Evolutionary conservation across 1,139 yeast species (phyloP), one percentile per base, ranked within the genome.

Genomic region (Ashbya aceris): DNA sequence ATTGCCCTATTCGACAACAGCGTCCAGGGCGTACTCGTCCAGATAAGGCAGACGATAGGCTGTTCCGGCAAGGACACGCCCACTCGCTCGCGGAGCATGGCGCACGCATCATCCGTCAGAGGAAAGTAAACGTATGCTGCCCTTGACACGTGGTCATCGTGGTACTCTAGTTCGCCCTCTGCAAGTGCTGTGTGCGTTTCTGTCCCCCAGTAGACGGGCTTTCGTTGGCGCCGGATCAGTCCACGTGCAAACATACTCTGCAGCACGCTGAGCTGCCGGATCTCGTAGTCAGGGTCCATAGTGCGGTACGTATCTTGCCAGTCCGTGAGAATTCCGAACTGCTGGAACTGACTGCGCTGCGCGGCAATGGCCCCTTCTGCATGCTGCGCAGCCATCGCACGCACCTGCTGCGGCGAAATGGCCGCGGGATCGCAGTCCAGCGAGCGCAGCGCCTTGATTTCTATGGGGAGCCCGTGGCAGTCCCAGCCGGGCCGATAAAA

Each of bases 21-120:
- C 0, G 99, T 93, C 99, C 99, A 91, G 0, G 98, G 97, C 1
- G 98, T 91, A 1, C 96, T 87, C 0, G 99, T 91, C 99, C 99
- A 91, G 43, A 91, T 85, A 47, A 83, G 65, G 56, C 47, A 45
- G 13, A 45, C 40, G 3, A 54, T 41, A 6, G 45, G 43, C 8
- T 13, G 30, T n/a, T 36, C 29, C 17, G 27, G 28, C 42, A 17
- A 5, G 27, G 27, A 29, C 27, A 5, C 43, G 23, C 23, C 37
- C 29, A 29, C 41, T 29, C 34, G 42, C 6, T 40, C 35, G 20
- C 32, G 7, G 9, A 55, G 34, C 8, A 32, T 17, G 2, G 30
- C n/a, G 3, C 38, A 42, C 1, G 65, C 50, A 7, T 51, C 50
- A 1, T 42, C 45, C 1, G 63, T 45, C 4, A 78, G 50, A 2